Base-by-base conservation (phyloP, 805 yeast genomes). In the Candida dajiaensis region DNA sequence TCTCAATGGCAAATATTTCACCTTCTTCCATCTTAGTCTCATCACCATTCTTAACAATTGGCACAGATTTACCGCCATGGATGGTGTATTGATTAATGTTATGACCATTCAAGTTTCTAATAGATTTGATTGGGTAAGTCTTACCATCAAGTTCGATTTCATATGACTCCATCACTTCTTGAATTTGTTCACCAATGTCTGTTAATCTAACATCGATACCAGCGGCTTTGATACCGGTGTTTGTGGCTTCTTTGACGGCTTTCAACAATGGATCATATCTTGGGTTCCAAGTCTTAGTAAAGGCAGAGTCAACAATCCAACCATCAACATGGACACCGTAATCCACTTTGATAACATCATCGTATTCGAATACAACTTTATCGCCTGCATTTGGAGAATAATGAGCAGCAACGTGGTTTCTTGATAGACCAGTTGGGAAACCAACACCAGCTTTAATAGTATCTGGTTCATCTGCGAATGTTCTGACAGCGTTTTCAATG, bases 21-120 rank as follows among this genome's bases (percentile, higher is more conserved):
- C 97, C 97, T 71, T 94, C 99, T 66, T 94, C 99, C 97, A 94
- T 92, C 75, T 92, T 92, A 11, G 98, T 94, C 66, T 78, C 78
- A 64, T 94, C 99, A 8, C 89, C 92, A 59, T 87, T 87, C 59
- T 90, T 85, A 31, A 94, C 96, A 59, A 94, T 94, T 16, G 99
- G 99, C 41, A 94, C 98, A 22, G 95, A 82, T 66, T 94, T 94
- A 52, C 97, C 97, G 38, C 90, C 94, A 66, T 94, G 99, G 59
- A 94, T 94, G 44, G 72, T 74, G 67, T 74, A 90, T 46, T 83
- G 90, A 22, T 78, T 82, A 58, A 94, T 94, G 62, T 83, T 90
- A 70, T 94, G 99, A 35, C 99, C 99, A 66, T 89, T 85, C 63
- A 94, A 77, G 69, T 94, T 94, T 56, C 95, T 77, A 59, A 95